phyloP scores from a whole-genome alignment of 148 eudicot species.

The Tetragonia tetragonoides region DNA sequence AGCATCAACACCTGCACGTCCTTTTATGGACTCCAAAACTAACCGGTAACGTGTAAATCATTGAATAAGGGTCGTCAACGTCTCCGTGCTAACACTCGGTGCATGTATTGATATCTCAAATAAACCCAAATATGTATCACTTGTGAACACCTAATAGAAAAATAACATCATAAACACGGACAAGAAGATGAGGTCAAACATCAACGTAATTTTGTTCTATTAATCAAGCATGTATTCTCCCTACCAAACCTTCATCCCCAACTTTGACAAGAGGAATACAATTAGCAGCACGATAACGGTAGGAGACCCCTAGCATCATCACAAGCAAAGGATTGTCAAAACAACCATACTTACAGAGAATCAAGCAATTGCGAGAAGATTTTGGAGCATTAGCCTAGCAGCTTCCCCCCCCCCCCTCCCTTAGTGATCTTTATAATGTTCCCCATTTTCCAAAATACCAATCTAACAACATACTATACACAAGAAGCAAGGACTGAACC shows the following conservation, averaged over 20 bases:
- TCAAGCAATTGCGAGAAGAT: neutral
- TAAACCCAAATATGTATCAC: neutral
- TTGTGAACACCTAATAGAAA: neutral
- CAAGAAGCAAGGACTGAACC: neutral
- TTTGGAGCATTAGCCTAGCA: slow-evolving; percentile 1
- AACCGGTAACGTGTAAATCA: no score
- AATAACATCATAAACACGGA: neutral
- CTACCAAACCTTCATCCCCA: neutral
- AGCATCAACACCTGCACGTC: no score
- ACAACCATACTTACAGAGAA: neutral
- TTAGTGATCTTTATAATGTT: no score
- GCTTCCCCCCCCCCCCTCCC: neutral
- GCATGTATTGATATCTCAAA: neutral
- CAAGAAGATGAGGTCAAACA: neutral
- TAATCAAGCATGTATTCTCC: neutral
- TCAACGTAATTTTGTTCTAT: neutral
- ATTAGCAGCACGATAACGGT: neutral
- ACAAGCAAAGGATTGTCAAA: neutral
- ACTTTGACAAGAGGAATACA: neutral
- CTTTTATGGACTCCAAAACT: no score
- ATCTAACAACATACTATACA: neutral
- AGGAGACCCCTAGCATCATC: neutral
- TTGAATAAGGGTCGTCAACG: no score
- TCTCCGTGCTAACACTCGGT: no score
- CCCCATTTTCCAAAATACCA: neutral